Percentiles rank a stretch among this genome's conserved stretches.
Evolutionary conservation across 2,329 filamentous ascomycete genomes (phyloP).

Genomic region (Cercospora sojina): DNA sequence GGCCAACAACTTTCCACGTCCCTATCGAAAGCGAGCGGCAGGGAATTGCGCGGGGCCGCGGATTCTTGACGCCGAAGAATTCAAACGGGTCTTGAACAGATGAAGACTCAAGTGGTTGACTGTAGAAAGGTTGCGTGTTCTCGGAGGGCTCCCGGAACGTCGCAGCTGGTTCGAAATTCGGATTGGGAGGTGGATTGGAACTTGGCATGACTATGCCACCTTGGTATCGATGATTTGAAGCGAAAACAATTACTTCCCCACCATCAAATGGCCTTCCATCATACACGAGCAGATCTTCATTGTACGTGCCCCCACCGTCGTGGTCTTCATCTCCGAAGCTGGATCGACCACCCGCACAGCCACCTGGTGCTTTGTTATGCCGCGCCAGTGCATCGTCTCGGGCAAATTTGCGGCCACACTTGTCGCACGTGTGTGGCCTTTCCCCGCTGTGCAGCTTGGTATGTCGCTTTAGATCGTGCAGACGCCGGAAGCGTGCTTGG

Average conservation of each 20-base stretch:
- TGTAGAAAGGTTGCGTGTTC: too few species aligned
- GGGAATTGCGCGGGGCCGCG: not conserved
- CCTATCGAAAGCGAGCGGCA: not conserved
- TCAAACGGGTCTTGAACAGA: too few species aligned
- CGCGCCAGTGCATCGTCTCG: slow-evolving; percentile 90
- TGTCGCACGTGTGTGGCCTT: slow-evolving; percentile 89
- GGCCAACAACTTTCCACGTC: not conserved
- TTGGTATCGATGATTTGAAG: too few species aligned
- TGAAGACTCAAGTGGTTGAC: too few species aligned
- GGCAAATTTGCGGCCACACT: slow-evolving; percentile 92
- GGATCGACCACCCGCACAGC: slow-evolving; percentile 85
- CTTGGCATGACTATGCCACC: too few species aligned
- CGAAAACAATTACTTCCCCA: too few species aligned
- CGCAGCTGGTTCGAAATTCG: too few species aligned
- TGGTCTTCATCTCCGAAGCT: slow-evolving; percentile 86
- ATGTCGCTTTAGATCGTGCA: slow-evolving; percentile 94
- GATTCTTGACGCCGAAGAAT: too few species aligned
- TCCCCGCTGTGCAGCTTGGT: slow-evolving; percentile 96
- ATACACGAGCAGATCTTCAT: too few species aligned
- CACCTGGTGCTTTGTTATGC: slow-evolving; percentile 92
- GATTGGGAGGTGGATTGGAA: too few species aligned
- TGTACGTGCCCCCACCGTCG: slow-evolving; percentile 44
- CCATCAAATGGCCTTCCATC: too few species aligned
- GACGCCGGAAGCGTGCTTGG: slow-evolving; percentile 82
- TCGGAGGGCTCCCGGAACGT: too few species aligned